Conservation (phyloP, 495 filamentous ascomycete species). For the Xylaria flabelliformis region DNA sequence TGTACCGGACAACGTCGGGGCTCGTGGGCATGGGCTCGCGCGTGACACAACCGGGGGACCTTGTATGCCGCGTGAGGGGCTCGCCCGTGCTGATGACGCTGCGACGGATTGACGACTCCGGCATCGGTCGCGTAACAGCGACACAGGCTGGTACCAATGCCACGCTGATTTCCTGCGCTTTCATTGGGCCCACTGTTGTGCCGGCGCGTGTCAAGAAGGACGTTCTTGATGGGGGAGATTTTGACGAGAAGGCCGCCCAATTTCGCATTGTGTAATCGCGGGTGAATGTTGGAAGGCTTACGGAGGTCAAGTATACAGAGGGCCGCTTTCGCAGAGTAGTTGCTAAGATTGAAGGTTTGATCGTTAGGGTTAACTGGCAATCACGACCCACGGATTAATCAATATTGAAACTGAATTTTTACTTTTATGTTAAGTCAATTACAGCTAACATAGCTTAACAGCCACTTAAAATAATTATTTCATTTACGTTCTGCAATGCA, state of each 20-base stretch:
- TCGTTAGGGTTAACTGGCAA: neutral
- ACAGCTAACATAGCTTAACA: too few species aligned
- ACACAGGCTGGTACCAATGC: neutral
- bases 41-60: neutral
- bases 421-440: too few species aligned
- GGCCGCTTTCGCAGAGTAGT: neutral
- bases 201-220: neutral
- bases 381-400: too few species aligned
- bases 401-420: too few species aligned
- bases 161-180: neutral
- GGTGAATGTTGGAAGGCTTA: neutral
- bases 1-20: neutral
- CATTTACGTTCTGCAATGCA: too few species aligned
- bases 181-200: neutral
- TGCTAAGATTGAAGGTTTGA: neutral
- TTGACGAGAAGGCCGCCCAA: neutral
- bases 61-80: neutral
- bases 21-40: neutral
- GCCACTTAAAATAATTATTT: too few species aligned
- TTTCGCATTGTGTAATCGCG: neutral
- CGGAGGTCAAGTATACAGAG: neutral
- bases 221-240: neutral
- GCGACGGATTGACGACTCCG: neutral
- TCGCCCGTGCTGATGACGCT: constrained; percentile 3
- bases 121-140: neutral